These are phyloP conservation scores for Leccinum pachyderme DNA, from an alignment of 1,284 basidiomycete genomes.

Conservation along the genomic window DNA sequence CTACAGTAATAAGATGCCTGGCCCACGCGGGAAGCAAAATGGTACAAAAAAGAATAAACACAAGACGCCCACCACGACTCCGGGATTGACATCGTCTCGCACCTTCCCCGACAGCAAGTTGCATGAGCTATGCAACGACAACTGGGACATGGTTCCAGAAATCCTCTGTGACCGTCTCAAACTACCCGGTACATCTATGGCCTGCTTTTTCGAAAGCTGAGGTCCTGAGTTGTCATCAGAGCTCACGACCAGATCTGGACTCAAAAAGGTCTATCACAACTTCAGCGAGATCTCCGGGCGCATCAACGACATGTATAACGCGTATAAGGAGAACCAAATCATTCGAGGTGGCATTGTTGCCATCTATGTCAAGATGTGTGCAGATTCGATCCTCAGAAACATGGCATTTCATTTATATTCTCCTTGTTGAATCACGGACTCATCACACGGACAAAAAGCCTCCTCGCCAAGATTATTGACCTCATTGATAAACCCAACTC, in stretches of 20 bases:
- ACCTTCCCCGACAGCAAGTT: constrained; percentile 3
- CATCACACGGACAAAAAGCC: constrained; percentile 35
- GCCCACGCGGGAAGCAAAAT: constrained; percentile 28
- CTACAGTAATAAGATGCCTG: constrained; percentile 26
- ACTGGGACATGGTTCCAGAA: constrained; percentile 46
- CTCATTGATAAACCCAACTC: constrained; percentile 45
- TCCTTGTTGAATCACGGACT: neutral
- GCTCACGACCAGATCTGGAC: constrained; percentile 48
- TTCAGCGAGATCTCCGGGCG: constrained; percentile 48
- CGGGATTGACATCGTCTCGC: neutral
- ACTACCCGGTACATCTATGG: constrained; percentile 44
- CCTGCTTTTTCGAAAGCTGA: neutral
- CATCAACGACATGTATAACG: constrained; percentile 44
- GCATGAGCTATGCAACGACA: constrained; percentile 30
- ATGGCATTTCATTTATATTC: constrained; percentile 41
- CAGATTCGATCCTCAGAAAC: constrained; percentile 53
- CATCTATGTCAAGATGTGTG: constrained; percentile 60
- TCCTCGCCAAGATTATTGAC: constrained; percentile 51
- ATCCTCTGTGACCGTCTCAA: constrained; percentile 48
- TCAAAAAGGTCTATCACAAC: constrained; percentile 57
- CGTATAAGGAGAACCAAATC: constrained; percentile 37
- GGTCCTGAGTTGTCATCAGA: constrained; percentile 36
- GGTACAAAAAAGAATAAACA: constrained; percentile 19
- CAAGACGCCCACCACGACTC: constrained; percentile 4
- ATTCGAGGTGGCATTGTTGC: constrained; percentile 52